phyloP scores from a whole-genome alignment of 371 early-diverging fungal genomes.

The Mortierella sp. region DNA sequence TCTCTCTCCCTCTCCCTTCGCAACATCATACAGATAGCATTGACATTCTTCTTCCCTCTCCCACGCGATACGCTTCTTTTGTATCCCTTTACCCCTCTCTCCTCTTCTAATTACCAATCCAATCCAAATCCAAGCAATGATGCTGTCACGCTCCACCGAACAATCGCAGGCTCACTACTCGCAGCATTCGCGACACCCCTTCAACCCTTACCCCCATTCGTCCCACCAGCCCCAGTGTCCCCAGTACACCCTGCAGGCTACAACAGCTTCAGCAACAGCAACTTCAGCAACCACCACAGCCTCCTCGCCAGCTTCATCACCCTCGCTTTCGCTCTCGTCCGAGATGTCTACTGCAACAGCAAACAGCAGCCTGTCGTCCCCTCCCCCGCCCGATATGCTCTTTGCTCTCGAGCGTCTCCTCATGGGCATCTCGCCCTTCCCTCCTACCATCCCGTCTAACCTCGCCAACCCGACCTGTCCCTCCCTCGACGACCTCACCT shows the following conservation, averaged over 20 bases:
- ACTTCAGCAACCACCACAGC: neutral
- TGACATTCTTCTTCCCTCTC: neutral
- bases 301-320: neutral
- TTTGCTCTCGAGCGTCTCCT: slow-evolving; percentile 36
- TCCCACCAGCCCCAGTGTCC: slow-evolving; percentile 25
- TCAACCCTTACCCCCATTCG: slow-evolving; percentile 39
- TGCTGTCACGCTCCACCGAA: slow-evolving; percentile 15
- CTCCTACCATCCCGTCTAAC: slow-evolving; percentile 41
- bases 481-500: slow-evolving; percentile 28
- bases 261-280: neutral
- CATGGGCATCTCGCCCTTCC: slow-evolving; percentile 55
- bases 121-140: slow-evolving; percentile 15
- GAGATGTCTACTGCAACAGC: neutral
- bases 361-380: neutral
- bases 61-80: neutral
- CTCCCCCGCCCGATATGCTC: slow-evolving; percentile 34
- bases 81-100: neutral
- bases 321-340: neutral
- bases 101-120: slow-evolving; percentile 6
- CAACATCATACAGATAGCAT: too few relatives aligned
- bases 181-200: slow-evolving; percentile 37
- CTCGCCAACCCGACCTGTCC: slow-evolving; percentile 56
- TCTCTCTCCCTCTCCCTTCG: neutral
- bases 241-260: slow-evolving; percentile 29
- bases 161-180: slow-evolving; percentile 15